These are phyloP conservation scores for Trametes maxima DNA, from an alignment of 768 basidiomycete genomes.

Conservation along the genomic window DNA sequence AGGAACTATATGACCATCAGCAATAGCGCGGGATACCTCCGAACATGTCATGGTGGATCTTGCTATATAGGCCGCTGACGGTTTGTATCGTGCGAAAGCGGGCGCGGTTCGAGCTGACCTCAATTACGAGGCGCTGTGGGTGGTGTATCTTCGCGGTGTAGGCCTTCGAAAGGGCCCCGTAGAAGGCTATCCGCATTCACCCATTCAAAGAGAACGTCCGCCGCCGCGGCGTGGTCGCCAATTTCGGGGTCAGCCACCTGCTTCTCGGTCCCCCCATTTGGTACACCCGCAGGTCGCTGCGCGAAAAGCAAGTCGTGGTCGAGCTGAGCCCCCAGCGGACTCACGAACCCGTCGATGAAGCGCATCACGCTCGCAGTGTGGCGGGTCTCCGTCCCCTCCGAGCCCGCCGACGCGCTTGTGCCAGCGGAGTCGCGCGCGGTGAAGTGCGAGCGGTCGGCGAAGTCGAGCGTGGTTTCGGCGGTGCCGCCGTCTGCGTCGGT, in stretches of 20 bases:
- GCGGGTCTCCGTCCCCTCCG: not conserved
- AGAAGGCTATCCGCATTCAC: too few species aligned
- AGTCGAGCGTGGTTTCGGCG: not conserved
- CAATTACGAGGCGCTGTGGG: too few species aligned
- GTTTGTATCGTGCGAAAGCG: too few species aligned
- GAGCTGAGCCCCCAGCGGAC: conserved; percentile 1
- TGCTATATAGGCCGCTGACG: too few species aligned
- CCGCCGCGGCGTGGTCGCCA: conserved; percentile 12
- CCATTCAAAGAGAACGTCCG: too few species aligned
- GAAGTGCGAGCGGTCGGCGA: conserved; percentile 7
- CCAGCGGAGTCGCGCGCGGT: not conserved
- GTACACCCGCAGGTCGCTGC: not conserved
- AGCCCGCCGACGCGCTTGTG: too few species aligned
- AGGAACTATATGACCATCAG: too few species aligned
- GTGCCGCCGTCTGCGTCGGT: not conserved
- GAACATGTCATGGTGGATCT: too few species aligned
- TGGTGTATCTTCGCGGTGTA: too few species aligned
- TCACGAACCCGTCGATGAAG: not conserved
- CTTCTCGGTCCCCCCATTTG: not conserved
- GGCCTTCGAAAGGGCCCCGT: too few species aligned
- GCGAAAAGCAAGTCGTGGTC: not conserved
- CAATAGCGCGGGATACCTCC: too few species aligned
- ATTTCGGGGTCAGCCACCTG: not conserved
- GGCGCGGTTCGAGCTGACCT: too few species aligned
- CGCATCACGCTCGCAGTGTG: not conserved